These are phyloP conservation scores for Trypanosoma lewisi DNA, from an alignment of 208 protist species.

Conservation along the genomic window DNA sequence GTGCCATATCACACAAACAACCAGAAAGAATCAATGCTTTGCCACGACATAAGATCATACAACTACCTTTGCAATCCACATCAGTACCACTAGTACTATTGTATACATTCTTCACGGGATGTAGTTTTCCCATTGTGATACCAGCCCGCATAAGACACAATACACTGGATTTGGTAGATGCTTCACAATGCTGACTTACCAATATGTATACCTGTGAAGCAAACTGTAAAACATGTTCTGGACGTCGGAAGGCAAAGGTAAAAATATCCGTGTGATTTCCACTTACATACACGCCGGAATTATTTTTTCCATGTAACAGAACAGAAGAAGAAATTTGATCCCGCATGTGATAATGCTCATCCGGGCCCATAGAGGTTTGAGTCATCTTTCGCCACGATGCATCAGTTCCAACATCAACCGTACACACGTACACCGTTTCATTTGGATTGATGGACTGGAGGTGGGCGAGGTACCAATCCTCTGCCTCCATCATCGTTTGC, in stretches of 20 bases:
- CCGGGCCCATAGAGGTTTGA: constrained; percentile 28
- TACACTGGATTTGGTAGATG: constrained; percentile 28
- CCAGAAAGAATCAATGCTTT: constrained; percentile 66
- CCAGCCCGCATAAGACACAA: constrained; percentile 70
- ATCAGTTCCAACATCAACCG: constrained; percentile 71
- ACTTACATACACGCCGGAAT: constrained; percentile 80
- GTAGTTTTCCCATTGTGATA: constrained; percentile 28
- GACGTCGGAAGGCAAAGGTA: constrained; percentile 79
- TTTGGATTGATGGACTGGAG: constrained; percentile 49
- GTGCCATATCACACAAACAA: constrained; percentile 64
- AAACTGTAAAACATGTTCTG: constrained; percentile 77
- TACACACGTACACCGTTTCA: constrained; percentile 72
- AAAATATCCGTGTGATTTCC: constrained; percentile 78
- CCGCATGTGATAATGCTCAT: constrained; percentile 51
- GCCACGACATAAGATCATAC: constrained; percentile 15
- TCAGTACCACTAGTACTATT: background rate
- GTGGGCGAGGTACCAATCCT: constrained; percentile 66
- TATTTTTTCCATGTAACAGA: constrained; percentile 51
- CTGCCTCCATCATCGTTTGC: constrained; percentile 55
- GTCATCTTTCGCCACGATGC: constrained; percentile 52
- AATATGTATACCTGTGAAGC: constrained; percentile 68
- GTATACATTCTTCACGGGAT: constrained; percentile 1
- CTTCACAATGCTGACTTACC: constrained; percentile 44
- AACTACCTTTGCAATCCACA: background rate
- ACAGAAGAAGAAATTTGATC: constrained; percentile 43